Percentiles rank a stretch among this genome's conserved stretches.
Conservation (phyloP, 2,329 filamentous ascomycete genomes). For the Zasmidium angulare region DNA sequence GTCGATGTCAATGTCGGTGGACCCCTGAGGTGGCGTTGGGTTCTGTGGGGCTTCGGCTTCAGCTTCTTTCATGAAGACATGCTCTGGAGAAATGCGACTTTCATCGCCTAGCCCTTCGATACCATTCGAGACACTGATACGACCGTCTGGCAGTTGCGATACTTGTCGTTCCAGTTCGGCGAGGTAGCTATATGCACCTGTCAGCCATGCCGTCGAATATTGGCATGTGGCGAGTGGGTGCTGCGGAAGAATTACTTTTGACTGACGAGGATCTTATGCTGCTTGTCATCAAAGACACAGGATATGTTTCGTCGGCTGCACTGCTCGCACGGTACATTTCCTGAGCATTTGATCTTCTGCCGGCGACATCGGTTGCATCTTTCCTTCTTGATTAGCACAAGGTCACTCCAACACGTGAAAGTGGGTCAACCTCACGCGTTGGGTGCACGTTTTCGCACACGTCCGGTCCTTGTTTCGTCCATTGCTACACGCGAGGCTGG, state of each 20-base stretch:
- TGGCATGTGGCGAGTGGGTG: neutral
- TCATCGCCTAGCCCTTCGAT: neutral
- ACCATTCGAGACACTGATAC: neutral
- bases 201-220: constrained; percentile 9
- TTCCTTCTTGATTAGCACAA: neutral
- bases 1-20: neutral
- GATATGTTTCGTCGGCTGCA: constrained; percentile 45
- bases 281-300: constrained; percentile 48
- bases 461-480: constrained; percentile 4
- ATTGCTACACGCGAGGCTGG: neutral
- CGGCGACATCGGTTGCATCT: constrained; percentile 48
- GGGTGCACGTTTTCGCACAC: constrained; percentile 12
- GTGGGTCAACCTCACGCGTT: constrained; percentile 11
- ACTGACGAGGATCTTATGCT: constrained; percentile 52
- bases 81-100: neutral
- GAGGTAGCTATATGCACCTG: constrained; percentile 13
- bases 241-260: constrained; percentile 22
- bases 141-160: constrained; percentile 7
- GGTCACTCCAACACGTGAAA: neutral
- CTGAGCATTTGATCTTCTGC: constrained; percentile 50
- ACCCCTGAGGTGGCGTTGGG: neutral
- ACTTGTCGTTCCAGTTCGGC: constrained; percentile 20
- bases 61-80: constrained; percentile 1
- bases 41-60: constrained; percentile 11
- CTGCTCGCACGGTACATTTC: constrained; percentile 44